Evolutionary conservation across 1,139 yeast species (phyloP), one percentile per base, ranked within the genome.

Genomic region (Saccharomyces uvarum): DNA sequence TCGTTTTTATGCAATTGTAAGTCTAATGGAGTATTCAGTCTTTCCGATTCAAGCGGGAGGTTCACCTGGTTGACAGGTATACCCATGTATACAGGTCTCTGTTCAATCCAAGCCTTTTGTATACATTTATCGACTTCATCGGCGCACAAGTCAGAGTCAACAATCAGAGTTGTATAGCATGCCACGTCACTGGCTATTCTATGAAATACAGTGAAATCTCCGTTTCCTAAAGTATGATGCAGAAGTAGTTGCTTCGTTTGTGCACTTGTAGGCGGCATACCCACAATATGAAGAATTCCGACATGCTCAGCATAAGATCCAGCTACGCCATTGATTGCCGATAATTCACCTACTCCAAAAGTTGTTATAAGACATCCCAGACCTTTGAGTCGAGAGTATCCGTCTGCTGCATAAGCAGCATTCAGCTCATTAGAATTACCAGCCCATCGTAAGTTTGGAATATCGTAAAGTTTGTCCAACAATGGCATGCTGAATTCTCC

Each of bases 1-100:
- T 84, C 85, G 69, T 85, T 86, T 38, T 78, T 76, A 55, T 77
- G 75, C 59, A 81, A 70, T 0, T 75, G 61, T 59, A 87, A 71
- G 68, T 84, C 82, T 62, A 88, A 75, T 51, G 90, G 88, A 19
- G 76, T 77, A 48, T 80, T 74, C 61, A 87, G 75, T 55, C 75
- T 70, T 14, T 70, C 66, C 2, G 81, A 76, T 19, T 82, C 80
- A 19, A 88, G 83, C 51, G 66, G 70, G 62, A 76, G 74, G 62
- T 84, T 87, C 49, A 84, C 84, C 69, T 86, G 77, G 73, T 88
- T 88, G 50, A 90, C 85, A 54, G 96, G 96, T 51, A 88, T 73
- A 6, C 89, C 96, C 59, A 88, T 68, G 71, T 88, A 88, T 4
- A 86, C 93, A 3, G 96, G 96, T 69, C 88, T 80, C 70, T 88